A percentile compares a stretch with the other conserved stretches of the same genome.
Conservation (phyloP, 2,329 filamentous ascomycete genomes). For the Alternaria tenuissima region DNA sequence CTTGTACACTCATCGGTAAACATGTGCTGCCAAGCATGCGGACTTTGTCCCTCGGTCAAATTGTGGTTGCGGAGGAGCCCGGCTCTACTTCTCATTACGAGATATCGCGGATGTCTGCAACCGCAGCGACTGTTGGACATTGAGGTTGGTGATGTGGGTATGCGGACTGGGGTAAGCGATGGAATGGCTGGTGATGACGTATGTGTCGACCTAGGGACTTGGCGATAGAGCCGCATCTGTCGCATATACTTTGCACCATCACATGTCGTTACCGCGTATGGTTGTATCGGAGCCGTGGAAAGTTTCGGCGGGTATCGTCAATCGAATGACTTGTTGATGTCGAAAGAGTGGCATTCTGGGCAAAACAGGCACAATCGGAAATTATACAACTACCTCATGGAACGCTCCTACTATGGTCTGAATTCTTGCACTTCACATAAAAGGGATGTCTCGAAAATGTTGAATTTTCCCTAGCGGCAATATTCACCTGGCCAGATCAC, state of each 20-base stretch:
- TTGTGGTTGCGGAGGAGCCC: constrained; percentile 18
- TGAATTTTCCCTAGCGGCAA: background rate
- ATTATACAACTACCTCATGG: background rate
- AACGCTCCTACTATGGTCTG: background rate
- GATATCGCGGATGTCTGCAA: background rate
- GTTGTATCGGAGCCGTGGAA: background rate
- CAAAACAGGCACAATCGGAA: background rate
- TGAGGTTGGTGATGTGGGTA: constrained; percentile 7
- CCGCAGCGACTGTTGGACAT: background rate
- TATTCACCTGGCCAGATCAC: background rate
- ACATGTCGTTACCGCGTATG: background rate
- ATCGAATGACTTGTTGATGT: background rate
- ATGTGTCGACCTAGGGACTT: constrained; percentile 11
- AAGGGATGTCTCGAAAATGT: background rate
- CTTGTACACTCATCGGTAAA: background rate
- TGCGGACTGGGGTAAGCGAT: constrained; percentile 19
- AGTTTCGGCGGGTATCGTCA: background rate
- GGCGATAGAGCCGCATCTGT: constrained; percentile 12
- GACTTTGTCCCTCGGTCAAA: constrained; percentile 8
- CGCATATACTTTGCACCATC: background rate
- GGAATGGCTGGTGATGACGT: constrained; percentile 22
- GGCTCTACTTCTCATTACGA: constrained; percentile 11
- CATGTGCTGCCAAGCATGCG: constrained; percentile 12
- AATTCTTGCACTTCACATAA: background rate
- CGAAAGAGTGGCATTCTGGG: background rate